Percentiles rank a stretch among this genome's conserved stretches.
These are phyloP conservation scores for Thuja plicata DNA, from an alignment of 83 land plant genomes.

Conservation along the genomic window DNA sequence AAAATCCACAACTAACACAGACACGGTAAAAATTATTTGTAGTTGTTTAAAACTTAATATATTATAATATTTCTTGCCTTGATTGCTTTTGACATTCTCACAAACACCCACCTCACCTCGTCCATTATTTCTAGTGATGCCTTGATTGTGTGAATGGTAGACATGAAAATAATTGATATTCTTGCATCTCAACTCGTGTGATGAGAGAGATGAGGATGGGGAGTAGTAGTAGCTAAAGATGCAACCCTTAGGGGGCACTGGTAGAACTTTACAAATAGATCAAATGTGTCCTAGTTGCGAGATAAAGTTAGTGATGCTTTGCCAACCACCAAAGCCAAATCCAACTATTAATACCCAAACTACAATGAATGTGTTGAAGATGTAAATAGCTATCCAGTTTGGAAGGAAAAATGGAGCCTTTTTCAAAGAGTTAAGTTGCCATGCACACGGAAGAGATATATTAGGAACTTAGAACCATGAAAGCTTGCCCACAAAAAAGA, in stretches of 20 bases:
- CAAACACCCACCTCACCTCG: too few species aligned
- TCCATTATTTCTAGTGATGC: too few species aligned
- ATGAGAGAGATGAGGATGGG: too few species aligned
- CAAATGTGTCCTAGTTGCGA: constrained; percentile 49
- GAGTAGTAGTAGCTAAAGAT: not conserved
- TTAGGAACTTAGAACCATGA: not conserved
- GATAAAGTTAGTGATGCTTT: constrained; percentile 50
- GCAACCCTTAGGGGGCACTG: constrained; percentile 31
- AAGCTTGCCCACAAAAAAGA: too few species aligned
- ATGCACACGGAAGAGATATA: not conserved
- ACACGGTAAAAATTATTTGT: too few species aligned
- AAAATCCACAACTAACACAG: too few species aligned
- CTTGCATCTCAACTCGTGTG: too few species aligned
- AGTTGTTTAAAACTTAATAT: too few species aligned
- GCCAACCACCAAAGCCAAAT: constrained; percentile 57
- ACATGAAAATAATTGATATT: too few species aligned
- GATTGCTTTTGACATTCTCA: too few species aligned
- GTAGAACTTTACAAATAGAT: constrained; percentile 55
- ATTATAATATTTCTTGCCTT: too few species aligned
- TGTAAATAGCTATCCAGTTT: constrained; percentile 42
- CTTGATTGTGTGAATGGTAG: too few species aligned
- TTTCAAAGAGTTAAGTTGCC: constrained; percentile 32
- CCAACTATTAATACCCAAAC: constrained; percentile 39
- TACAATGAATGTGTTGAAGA: constrained; percentile 36
- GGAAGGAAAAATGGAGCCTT: constrained; percentile 40